A percentile compares a stretch with the other conserved stretches of the same genome.
Evolutionary conservation across 2,329 filamentous ascomycete genomes (phyloP).

Genomic region (Elsinoe batatas): DNA sequence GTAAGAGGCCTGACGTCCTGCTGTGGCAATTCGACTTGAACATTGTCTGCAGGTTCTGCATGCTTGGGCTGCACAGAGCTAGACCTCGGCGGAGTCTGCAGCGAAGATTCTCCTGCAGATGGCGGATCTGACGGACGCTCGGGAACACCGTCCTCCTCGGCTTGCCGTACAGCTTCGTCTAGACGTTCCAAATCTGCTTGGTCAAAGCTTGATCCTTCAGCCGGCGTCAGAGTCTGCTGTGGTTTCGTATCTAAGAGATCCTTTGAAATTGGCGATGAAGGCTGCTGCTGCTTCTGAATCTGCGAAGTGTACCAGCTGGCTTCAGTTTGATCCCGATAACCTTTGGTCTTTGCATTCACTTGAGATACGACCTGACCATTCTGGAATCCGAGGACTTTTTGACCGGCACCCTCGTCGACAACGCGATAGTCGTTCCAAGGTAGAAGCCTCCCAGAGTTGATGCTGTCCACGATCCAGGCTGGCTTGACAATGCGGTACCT

Average conservation of each 20-base stretch:
- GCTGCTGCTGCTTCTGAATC: constrained; percentile 30
- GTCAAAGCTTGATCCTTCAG: constrained; percentile 18
- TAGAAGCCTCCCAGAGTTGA: constrained; percentile 67
- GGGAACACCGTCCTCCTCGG: not conserved
- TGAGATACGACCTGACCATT: constrained; percentile 59
- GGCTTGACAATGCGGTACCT: constrained; percentile 90
- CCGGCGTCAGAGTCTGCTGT: constrained; percentile 24
- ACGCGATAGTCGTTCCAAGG: constrained; percentile 82
- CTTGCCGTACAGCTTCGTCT: constrained; percentile 8
- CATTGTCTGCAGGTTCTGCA: not conserved
- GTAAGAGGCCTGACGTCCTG: not conserved
- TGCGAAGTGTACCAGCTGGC: constrained; percentile 75
- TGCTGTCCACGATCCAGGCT: constrained; percentile 85
- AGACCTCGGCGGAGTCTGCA: constrained; percentile 1
- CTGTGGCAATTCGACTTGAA: not conserved
- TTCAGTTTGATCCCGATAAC: constrained; percentile 74
- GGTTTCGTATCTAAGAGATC: not conserved
- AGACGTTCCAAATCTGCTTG: constrained; percentile 14
- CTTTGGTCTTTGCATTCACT: constrained; percentile 46
- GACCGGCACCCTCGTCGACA: constrained; percentile 70
- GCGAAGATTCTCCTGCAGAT: not conserved
- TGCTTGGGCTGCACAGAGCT: not conserved
- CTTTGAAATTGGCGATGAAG: not conserved
- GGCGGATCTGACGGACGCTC: not conserved
- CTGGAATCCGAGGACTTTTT: constrained; percentile 61